phyloP scores from a whole-genome alignment of 2,329 filamentous ascomycete species.

The Fusarium goolgardi region DNA sequence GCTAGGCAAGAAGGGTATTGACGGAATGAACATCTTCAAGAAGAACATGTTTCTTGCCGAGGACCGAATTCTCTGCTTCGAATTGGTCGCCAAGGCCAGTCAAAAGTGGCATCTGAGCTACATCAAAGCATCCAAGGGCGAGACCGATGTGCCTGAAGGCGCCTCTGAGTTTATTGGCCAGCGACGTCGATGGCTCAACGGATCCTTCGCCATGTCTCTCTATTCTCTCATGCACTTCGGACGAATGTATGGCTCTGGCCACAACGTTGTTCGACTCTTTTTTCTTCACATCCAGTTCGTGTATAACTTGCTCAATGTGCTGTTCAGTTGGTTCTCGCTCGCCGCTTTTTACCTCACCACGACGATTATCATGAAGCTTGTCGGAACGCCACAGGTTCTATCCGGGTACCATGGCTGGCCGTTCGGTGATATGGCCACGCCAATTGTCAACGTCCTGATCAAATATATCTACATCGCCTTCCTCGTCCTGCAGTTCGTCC shows the following conservation, averaged over 20 bases:
- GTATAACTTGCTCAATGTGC: constrained; percentile 43
- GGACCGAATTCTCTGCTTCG: constrained; percentile 44
- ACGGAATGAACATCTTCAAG: constrained; percentile 46
- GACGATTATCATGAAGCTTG: constrained; percentile 43
- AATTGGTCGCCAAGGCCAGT: constrained; percentile 43
- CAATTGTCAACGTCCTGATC: constrained; percentile 41
- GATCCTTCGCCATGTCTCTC: constrained; percentile 44
- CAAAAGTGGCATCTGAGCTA: constrained; percentile 46
- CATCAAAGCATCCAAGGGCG: constrained; percentile 45
- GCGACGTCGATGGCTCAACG: constrained; percentile 44
- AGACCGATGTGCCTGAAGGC: constrained; percentile 43
- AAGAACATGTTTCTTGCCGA: constrained; percentile 47
- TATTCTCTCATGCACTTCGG: constrained; percentile 45
- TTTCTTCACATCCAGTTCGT: constrained; percentile 44
- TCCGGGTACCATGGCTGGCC: constrained; percentile 41
- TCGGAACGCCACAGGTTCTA: constrained; percentile 37
- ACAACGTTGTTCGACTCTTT: constrained; percentile 41
- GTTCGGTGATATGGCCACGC: constrained; percentile 40
- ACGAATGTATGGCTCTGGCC: constrained; percentile 41
- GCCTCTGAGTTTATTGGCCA: constrained; percentile 42
- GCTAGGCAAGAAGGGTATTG: constrained; percentile 44
- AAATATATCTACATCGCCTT: constrained; percentile 44
- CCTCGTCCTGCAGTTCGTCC: constrained; percentile 42
- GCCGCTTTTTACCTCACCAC: constrained; percentile 42
- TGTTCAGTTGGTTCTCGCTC: constrained; percentile 43